Base-by-base conservation (phyloP, 1,284 basidiomycete genomes). In the Earliella scabrosa region DNA sequence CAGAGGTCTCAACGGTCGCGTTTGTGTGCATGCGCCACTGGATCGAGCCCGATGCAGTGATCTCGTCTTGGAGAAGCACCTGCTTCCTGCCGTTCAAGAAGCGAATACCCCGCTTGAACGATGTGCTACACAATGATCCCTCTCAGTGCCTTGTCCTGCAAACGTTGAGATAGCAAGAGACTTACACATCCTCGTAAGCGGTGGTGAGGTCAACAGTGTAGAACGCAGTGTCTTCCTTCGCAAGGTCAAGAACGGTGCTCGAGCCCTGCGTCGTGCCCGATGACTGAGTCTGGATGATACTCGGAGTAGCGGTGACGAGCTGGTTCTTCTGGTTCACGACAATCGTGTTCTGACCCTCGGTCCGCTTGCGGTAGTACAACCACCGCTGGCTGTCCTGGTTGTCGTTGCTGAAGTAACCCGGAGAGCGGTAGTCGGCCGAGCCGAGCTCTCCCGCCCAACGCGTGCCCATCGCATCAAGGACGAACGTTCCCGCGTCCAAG, bases 11-110 rank as follows among this genome's bases (percentile, higher is more conserved):
- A 21, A 87, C 74, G 5, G 86, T 87, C 35, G 87, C 90, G 68
- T 97, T 99, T 59, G 97, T 98, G 74, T 99, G 96, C 80, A 95
- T 93, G 46, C 95, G 86, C 97, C 97, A 98, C 79, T 90, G 82
- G 54, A 96, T 76, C 23, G 79, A 67, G 23, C 73, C 76, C 24
- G 78, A 73, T 2, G 86, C 76, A 18, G 74, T 80, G 68, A 96
- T 86, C 68, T 97, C 94, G 73, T 95, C 93, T 72, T 94, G 94
- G 38, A 96, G 72, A 7, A 99, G 85, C n/a, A 98, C 85, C 75
- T 98, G 97, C 63, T 83, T 85, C 56, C 97, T 87, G 39, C 79
- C 82, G 75, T 99, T 99, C 62, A 99, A 71, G 64, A 90, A 72
- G 51, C 95, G 93, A 58, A 97, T 81, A 59, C 96, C 97, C 55